Base-by-base conservation (phyloP, 176 grass and related monocot species). In the Oryza nivara region DNA sequence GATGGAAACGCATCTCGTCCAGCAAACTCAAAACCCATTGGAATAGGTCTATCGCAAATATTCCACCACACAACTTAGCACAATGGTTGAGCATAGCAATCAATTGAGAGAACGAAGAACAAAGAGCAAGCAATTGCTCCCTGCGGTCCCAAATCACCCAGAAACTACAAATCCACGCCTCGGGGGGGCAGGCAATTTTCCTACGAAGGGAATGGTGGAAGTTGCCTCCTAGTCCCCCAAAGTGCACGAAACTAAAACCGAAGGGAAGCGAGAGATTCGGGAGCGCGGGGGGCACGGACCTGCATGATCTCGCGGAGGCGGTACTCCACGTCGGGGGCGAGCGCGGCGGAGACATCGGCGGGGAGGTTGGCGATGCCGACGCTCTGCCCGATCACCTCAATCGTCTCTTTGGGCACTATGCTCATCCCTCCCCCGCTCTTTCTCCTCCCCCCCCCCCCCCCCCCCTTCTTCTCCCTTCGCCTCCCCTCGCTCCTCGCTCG, bases 241-340 rank as follows among this genome's bases (percentile, higher is more conserved):
- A 82, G 68, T 52, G 38, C 49, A 2, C 13, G 13, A 14, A 12
- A 51, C 35, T 3, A 58, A 58, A 17, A 58, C 52, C 52, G 17
- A 20, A 1, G 17, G 17, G 15, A 14, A 52, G 14, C 49, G 49
- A 52, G 49, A 49, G 15, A 54, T 54, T 54, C 40, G 7, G 23
- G 22, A 30, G 43, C 43, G 43, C 43, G 43, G 43, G 43, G 4
- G 26, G 60, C 40, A 45, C 44, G 44, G 67, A 95, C 95, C 95
- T 98, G 95, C 85, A 95, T 95, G 80, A 93, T 91, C 88, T 98
- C 95, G 14, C 95, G 92, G 85, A 98, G 95, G 77, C 91, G 95
- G 85, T 93, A 98, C 85, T 98, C 92, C 28, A 95, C 95, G 65
- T 98, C 95, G 32, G 89, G 80, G 38, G 95, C 92, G 58, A 98